Evolutionary conservation across 176 grass and related monocot genomes (phyloP).

Genomic region (Bothriochloa decipiens): DNA sequence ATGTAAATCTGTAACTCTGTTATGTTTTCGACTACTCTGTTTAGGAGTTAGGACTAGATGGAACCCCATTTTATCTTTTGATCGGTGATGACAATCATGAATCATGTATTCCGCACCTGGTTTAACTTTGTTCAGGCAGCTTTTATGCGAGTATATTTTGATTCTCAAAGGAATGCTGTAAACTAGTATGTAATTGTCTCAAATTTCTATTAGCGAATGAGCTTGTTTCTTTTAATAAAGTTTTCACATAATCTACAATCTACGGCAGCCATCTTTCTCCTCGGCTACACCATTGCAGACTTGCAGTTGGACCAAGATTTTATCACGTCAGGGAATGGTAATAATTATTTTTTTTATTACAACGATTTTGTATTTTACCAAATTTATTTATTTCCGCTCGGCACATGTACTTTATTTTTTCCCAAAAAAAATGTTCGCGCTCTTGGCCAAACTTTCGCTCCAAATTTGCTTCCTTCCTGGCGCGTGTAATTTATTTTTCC

Average conservation of each 20-base stretch:
- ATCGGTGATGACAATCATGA: conserved; percentile 1
- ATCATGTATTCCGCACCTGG: background rate
- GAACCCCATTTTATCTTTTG: background rate
- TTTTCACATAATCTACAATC: background rate
- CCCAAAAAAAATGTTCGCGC: too few relatives aligned
- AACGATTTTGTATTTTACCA: too few relatives aligned
- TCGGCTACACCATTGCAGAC: too few relatives aligned
- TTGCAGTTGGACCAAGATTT: background rate
- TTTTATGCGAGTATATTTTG: too few relatives aligned
- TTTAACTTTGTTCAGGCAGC: too few relatives aligned
- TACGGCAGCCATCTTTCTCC: background rate
- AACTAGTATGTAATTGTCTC: background rate
- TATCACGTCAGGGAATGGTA: too few relatives aligned
- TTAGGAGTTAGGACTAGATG: conserved; percentile 6
- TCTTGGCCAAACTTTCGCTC: too few relatives aligned
- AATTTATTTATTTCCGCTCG: too few relatives aligned
- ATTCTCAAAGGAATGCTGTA: background rate
- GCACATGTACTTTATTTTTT: too few relatives aligned
- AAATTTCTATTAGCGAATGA: background rate
- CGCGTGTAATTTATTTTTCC: background rate
- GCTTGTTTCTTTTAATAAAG: background rate
- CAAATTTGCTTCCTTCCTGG: too few relatives aligned
- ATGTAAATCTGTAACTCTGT: background rate
- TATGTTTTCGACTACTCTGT: background rate
- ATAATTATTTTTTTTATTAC: too few relatives aligned